Evolutionary conservation across 345 rosid genomes (phyloP).

Genomic region (Ricinus communis): DNA sequence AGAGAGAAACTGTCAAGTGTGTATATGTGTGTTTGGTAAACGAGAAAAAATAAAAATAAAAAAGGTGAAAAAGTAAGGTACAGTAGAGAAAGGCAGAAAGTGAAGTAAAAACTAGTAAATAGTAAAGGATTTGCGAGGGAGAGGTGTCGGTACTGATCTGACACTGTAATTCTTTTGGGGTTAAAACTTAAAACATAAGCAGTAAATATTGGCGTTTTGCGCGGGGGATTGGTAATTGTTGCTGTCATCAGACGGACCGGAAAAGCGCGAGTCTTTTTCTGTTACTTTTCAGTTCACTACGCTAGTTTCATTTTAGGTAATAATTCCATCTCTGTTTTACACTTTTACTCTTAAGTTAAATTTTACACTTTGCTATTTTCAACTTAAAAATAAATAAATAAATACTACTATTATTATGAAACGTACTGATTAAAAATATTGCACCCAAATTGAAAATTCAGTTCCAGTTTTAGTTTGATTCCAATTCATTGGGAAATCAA

Average conservation of each 20-base stretch:
- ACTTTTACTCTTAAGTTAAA: too few species aligned
- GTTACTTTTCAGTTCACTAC: neutral
- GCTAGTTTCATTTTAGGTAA: too few species aligned
- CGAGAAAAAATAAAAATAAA: slow-evolving; percentile 28
- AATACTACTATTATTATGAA: too few species aligned
- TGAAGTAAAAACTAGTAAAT: neutral
- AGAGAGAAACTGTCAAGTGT: slow-evolving; percentile 16
- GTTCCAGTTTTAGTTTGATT: too few species aligned
- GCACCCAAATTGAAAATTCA: too few species aligned
- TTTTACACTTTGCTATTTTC: too few species aligned
- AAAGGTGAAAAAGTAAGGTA: slow-evolving; percentile 26
- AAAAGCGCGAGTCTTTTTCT: slow-evolving; percentile 24
- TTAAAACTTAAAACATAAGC: too few species aligned
- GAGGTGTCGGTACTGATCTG: slow-evolving; percentile 41
- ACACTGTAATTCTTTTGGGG: too few species aligned
- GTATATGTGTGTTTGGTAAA: slow-evolving; percentile 35
- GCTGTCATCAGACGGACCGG: slow-evolving; percentile 27
- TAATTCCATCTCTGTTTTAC: too few species aligned
- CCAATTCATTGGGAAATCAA: too few species aligned
- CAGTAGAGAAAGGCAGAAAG: slow-evolving; percentile 17
- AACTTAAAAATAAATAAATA: too few species aligned
- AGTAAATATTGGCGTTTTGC: slow-evolving; percentile 8
- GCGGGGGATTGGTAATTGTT: slow-evolving; percentile 1
- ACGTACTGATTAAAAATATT: too few species aligned
- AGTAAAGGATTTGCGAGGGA: neutral